phyloP scores from a whole-genome alignment of 1,284 basidiomycete species.

The Irpex rosettiformis region DNA sequence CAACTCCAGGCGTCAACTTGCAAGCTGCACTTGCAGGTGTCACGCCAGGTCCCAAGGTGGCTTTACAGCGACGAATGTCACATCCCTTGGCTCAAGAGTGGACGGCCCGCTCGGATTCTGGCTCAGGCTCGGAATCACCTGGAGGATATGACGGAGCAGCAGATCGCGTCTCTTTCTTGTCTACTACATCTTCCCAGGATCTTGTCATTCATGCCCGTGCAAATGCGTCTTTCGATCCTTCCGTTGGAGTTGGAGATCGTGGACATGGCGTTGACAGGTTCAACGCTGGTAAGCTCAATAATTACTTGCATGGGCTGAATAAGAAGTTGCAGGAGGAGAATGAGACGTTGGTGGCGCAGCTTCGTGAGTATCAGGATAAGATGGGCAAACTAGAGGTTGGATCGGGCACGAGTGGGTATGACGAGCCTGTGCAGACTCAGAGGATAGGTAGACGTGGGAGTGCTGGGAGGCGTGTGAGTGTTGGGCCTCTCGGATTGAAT shows the following conservation, averaged over 20 bases:
- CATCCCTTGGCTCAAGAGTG: conserved; percentile 16
- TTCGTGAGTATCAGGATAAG: conserved; percentile 44
- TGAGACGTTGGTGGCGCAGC: conserved; percentile 43
- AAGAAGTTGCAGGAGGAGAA: conserved; percentile 80
- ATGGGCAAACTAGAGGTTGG: conserved; percentile 17
- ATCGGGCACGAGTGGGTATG: conserved; percentile 12
- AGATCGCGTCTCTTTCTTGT: conserved; percentile 64
- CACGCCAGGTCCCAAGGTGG: conserved; percentile 25
- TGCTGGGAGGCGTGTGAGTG: conserved; percentile 8
- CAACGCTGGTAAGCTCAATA: conserved; percentile 78
- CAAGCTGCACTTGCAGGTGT: conserved; percentile 1
- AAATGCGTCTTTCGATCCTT: conserved; percentile 82
- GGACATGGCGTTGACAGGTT: conserved; percentile 63
- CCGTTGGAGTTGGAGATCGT: conserved; percentile 63
- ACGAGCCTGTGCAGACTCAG: background rate
- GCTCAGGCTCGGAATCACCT: conserved; percentile 23
- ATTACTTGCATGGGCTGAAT: conserved; percentile 80
- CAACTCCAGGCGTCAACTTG: conserved; percentile 5
- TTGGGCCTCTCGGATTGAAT: conserved; percentile 8
- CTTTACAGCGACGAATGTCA: conserved; percentile 44
- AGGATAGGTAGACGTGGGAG: background rate
- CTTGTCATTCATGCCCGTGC: conserved; percentile 74
- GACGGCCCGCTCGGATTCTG: conserved; percentile 28
- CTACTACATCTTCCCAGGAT: conserved; percentile 81
- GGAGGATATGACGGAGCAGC: conserved; percentile 20